Evolutionary conservation across 352 stramenopile species (phyloP).

Genomic region (Phytophthora europaea): DNA sequence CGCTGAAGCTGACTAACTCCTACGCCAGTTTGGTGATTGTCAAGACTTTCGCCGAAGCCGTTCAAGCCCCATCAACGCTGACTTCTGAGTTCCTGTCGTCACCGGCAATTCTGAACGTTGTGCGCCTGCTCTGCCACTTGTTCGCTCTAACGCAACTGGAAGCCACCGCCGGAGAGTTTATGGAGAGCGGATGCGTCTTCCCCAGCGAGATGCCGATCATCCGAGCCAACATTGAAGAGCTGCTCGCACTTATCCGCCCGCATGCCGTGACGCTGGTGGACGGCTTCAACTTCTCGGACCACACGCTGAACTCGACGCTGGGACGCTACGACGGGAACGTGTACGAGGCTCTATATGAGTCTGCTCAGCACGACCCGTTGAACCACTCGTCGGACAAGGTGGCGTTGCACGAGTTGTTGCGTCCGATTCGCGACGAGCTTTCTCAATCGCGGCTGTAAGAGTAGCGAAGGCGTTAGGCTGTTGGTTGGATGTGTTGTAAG

Average conservation of each 20-base stretch:
- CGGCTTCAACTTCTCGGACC: slow-evolving; percentile 87
- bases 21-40: slow-evolving; percentile 66
- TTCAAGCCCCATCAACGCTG: slow-evolving; percentile 44
- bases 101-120: slow-evolving; percentile 43
- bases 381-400: slow-evolving; percentile 73
- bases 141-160: slow-evolving; percentile 83
- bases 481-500: not conserved
- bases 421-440: slow-evolving; percentile 64
- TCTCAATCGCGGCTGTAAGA: slow-evolving; percentile 50
- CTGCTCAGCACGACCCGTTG: slow-evolving; percentile 66
- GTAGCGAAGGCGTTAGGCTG: not conserved
- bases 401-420: slow-evolving; percentile 67
- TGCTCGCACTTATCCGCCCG: slow-evolving; percentile 60
- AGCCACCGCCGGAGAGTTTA: slow-evolving; percentile 65
- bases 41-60: slow-evolving; percentile 56
- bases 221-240: slow-evolving; percentile 59
- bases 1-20: slow-evolving; percentile 64
- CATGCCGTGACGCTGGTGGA: slow-evolving; percentile 81
- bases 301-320: slow-evolving; percentile 76
- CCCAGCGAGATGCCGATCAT: slow-evolving; percentile 56
- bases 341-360: slow-evolving; percentile 76
- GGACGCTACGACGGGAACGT: slow-evolving; percentile 79
- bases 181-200: slow-evolving; percentile 64
- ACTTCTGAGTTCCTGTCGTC: slow-evolving; percentile 42
- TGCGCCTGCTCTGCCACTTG: slow-evolving; percentile 70